Percentiles rank a stretch among this genome's conserved stretches.
Conservation (phyloP, 345 rosid species). For the Arabidopsis arenosa region DNA sequence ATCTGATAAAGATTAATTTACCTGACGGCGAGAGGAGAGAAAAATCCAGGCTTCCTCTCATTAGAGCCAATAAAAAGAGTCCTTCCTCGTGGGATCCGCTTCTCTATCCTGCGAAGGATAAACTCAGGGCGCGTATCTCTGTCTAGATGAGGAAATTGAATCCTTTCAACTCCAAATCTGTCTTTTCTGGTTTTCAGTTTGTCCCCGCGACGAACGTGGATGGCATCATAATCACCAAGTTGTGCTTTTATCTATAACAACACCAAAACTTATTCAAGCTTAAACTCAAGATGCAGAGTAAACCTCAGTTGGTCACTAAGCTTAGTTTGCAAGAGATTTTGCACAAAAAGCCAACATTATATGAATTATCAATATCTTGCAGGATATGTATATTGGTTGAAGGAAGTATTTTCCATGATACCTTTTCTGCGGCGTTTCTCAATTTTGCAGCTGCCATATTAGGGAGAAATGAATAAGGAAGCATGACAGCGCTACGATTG, state of each 20-base stretch:
- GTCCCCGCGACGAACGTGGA: slow-evolving; percentile 97
- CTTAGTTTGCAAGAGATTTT: not conserved
- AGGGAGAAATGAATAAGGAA: slow-evolving; percentile 94
- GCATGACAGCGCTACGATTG: slow-evolving; percentile 69
- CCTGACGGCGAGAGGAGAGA: slow-evolving; percentile 82
- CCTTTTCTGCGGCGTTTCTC: slow-evolving; percentile 79
- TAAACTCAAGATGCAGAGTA: slow-evolving; percentile 17
- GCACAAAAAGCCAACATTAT: not conserved
- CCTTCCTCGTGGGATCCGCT: slow-evolving; percentile 81
- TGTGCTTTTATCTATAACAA: slow-evolving; percentile 66
- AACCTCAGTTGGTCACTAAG: not conserved
- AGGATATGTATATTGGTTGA: slow-evolving; percentile 22
- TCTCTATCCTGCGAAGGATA: slow-evolving; percentile 73
- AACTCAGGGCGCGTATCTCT: slow-evolving; percentile 93
- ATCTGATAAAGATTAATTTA: slow-evolving; percentile 34
- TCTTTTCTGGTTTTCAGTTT: slow-evolving; percentile 90
- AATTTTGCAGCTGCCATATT: slow-evolving; percentile 72
- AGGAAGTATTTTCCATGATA: slow-evolving; percentile 27
- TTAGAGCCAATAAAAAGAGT: slow-evolving; percentile 91
- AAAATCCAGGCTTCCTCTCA: slow-evolving; percentile 86
- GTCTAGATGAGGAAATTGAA: slow-evolving; percentile 89
- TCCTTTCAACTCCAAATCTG: slow-evolving; percentile 79
- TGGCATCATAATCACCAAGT: slow-evolving; percentile 90
- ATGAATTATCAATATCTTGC: not conserved
- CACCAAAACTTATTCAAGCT: slow-evolving; percentile 21